These are phyloP conservation scores for Bombardia bombarda DNA, from an alignment of 495 filamentous ascomycete genomes.

Conservation along the genomic window DNA sequence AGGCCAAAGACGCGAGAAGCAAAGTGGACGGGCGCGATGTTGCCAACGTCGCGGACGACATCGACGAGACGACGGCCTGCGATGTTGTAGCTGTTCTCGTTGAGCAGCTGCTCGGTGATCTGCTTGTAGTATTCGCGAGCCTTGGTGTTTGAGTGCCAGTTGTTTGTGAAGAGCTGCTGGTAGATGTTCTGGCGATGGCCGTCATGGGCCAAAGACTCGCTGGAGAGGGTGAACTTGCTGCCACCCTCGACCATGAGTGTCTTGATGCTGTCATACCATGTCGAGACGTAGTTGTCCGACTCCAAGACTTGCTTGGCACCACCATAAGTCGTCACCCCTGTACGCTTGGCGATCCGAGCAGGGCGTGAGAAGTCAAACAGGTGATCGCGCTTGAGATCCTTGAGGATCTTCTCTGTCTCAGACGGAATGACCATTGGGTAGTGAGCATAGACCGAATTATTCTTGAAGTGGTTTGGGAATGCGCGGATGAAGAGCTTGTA, in stretches of 20 bases:
- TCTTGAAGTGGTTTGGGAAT: constrained; percentile 72
- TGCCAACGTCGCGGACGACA: constrained; percentile 67
- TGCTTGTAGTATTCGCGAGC: constrained; percentile 57
- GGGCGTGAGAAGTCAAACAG: constrained; percentile 68
- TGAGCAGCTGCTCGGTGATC: constrained; percentile 56
- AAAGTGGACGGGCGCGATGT: constrained; percentile 64
- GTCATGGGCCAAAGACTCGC: constrained; percentile 40
- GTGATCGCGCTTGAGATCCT: constrained; percentile 58
- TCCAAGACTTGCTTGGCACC: constrained; percentile 57
- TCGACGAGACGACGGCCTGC: constrained; percentile 64
- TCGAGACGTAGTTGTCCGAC: constrained; percentile 52
- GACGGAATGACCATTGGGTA: constrained; percentile 69
- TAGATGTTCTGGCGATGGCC: constrained; percentile 45
- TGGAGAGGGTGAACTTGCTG: constrained; percentile 45
- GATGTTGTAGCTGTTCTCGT: constrained; percentile 50
- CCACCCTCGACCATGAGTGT: constrained; percentile 42
- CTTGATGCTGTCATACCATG: constrained; percentile 51
- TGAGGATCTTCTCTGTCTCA: constrained; percentile 69
- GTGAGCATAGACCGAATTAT: constrained; percentile 78
- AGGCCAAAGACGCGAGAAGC: constrained; percentile 64
- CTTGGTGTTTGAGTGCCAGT: constrained; percentile 52
- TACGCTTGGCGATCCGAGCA: constrained; percentile 36
- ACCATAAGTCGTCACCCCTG: constrained; percentile 52
- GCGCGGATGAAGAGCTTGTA: constrained; percentile 76
- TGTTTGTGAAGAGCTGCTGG: constrained; percentile 48